These are phyloP conservation scores for Podaxis carcinomalis DNA, from an alignment of 768 basidiomycete species.

Conservation along the genomic window DNA sequence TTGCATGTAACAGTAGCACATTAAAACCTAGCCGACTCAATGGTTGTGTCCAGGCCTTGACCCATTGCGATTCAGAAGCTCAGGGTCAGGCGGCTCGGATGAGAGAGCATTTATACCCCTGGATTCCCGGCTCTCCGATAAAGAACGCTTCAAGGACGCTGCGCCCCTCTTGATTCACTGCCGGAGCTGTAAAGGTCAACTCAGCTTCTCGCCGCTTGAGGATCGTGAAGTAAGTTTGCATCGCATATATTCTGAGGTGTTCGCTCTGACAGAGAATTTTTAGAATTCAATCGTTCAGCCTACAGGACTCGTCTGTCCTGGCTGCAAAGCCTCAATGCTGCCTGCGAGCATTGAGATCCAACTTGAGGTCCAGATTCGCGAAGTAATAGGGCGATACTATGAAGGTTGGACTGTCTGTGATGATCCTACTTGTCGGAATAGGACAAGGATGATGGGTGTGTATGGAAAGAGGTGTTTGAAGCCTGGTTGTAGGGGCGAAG, in stretches of 20 bases:
- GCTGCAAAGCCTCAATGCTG: conserved; percentile 52
- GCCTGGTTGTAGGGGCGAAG: conserved; percentile 61
- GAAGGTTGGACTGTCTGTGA: conserved; percentile 87
- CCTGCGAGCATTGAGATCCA: conserved; percentile 72
- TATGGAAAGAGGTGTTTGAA: conserved; percentile 82
- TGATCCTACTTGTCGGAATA: conserved; percentile 75
- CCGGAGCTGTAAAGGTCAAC: conserved; percentile 59
- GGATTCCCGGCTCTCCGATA: conserved; percentile 86
- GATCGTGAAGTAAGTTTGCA: conserved; percentile 50
- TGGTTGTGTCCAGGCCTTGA: conserved; percentile 37
- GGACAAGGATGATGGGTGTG: conserved; percentile 92
- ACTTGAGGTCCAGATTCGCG: conserved; percentile 81
- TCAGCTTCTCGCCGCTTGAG: conserved; percentile 54
- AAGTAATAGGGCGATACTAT: conserved; percentile 77
- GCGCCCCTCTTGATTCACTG: conserved; percentile 74
- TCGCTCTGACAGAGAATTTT: neutral
- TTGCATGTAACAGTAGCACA: neutral
- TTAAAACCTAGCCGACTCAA: neutral
- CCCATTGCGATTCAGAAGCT: conserved; percentile 26
- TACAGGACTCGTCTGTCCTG: conserved; percentile 66
- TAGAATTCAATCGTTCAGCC: conserved; percentile 66
- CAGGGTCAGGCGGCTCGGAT: conserved; percentile 33
- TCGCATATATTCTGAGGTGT: neutral
- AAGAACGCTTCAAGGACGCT: conserved; percentile 79
- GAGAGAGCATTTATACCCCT: conserved; percentile 74